Evolutionary conservation across 768 basidiomycete genomes (phyloP).

Genomic region (Tylopilus intermedius): DNA sequence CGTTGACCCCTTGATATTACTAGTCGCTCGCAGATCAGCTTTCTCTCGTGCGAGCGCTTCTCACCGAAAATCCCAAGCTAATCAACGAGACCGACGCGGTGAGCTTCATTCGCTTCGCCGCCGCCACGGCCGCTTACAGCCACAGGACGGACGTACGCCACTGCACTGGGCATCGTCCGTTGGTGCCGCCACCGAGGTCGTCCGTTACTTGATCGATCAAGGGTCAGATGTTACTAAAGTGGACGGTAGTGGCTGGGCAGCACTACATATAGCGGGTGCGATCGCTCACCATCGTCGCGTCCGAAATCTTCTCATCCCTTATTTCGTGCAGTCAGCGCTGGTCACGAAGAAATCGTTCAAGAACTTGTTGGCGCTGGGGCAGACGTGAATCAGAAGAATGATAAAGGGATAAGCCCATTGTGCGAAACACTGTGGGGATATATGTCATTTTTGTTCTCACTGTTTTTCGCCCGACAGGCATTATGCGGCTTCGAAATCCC

Average conservation of each 20-base stretch:
- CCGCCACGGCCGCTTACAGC: background rate
- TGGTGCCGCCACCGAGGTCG: constrained; percentile 65
- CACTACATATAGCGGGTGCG: constrained; percentile 75
- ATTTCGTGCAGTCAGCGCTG: constrained; percentile 62
- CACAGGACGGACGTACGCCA: constrained; percentile 72
- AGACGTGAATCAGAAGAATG: constrained; percentile 72
- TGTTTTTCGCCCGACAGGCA: constrained; percentile 47
- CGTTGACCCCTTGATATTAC: background rate
- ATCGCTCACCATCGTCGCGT: background rate
- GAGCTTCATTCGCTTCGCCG: constrained; percentile 7
- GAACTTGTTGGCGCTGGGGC: constrained; percentile 81
- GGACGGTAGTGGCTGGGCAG: constrained; percentile 70
- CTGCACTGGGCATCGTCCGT: constrained; percentile 84
- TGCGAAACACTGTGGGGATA: constrained; percentile 32
- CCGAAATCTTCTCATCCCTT: background rate
- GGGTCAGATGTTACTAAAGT: constrained; percentile 59
- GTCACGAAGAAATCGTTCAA: constrained; percentile 66
- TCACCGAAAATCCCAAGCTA: constrained; percentile 56
- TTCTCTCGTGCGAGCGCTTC: constrained; percentile 60
- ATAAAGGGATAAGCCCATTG: constrained; percentile 82
- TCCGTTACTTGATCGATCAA: constrained; percentile 62
- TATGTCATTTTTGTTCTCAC: constrained; percentile 2
- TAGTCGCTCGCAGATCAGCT: constrained; percentile 51
- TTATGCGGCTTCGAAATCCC: constrained; percentile 90
- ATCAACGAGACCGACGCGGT: constrained; percentile 64